Evolutionary conservation across 257 asterid genomes (phyloP).

Genomic region (Rhazya stricta): DNA sequence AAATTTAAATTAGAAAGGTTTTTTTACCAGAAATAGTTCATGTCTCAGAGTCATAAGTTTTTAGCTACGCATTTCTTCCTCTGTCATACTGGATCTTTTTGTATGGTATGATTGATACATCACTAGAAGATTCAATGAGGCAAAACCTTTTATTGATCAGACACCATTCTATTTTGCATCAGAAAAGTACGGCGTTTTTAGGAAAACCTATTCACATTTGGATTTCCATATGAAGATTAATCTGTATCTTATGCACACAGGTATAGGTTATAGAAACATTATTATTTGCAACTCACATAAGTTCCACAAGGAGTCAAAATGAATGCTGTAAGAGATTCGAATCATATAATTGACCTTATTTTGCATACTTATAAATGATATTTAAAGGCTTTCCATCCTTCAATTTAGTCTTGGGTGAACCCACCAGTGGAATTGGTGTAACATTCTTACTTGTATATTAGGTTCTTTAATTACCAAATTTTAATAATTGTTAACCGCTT

Average conservation of each 20-base stretch:
- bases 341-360: not conserved
- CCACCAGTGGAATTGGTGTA: no score
- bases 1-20: no score
- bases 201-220: no score
- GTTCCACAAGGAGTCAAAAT: not conserved
- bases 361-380: not conserved
- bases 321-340: not conserved
- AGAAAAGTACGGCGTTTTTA: no score
- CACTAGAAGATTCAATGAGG: not conserved
- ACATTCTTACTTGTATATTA: not conserved
- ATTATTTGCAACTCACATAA: not conserved
- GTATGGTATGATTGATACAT: not conserved
- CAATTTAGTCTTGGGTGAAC: not conserved
- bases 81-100: not conserved
- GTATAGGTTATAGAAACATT: not conserved
- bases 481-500: no score
- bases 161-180: not conserved
- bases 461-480: not conserved
- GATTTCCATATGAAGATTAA: not conserved
- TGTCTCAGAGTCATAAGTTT: not conserved
- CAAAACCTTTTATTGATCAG: not conserved
- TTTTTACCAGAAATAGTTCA: not conserved
- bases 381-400: not conserved
- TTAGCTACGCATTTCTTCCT: not conserved
- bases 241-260: not conserved